A percentile compares a stretch with the other conserved stretches of the same genome.
These are phyloP conservation scores for Striga hermonthica DNA, from an alignment of 305 asterid species.

Conservation along the genomic window DNA sequence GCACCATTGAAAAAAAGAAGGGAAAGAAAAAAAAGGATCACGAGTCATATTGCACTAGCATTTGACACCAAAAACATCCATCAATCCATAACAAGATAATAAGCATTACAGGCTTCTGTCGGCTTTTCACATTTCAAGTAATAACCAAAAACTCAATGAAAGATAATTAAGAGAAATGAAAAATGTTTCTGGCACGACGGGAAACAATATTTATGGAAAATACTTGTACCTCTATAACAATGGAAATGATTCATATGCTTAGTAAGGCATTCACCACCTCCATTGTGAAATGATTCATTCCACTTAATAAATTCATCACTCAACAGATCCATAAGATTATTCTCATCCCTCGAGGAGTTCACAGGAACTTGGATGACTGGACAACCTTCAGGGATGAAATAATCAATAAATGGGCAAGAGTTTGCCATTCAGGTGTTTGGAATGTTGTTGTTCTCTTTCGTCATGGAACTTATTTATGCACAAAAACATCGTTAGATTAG, in stretches of 20 bases:
- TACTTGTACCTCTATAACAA: conserved; percentile 36
- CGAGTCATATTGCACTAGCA: conserved; percentile 17
- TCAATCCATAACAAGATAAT: neutral
- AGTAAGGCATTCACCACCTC: conserved; percentile 38
- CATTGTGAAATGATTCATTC: conserved; percentile 27
- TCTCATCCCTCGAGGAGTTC: neutral
- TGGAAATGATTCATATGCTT: conserved; percentile 5
- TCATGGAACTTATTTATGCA: conserved; percentile 17
- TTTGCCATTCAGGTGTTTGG: neutral
- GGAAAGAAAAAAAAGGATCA: neutral
- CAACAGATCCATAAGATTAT: neutral
- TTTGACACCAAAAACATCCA: neutral
- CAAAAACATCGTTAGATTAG: conserved; percentile 36
- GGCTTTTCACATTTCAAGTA: neutral
- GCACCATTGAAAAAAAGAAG: conserved; percentile 9
- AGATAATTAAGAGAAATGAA: neutral
- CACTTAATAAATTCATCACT: conserved; percentile 26
- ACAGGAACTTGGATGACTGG: conserved; percentile 26
- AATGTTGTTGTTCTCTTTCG: neutral
- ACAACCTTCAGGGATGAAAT: conserved; percentile 27
- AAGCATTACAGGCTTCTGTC: no score
- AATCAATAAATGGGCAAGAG: neutral
- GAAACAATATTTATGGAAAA: neutral
- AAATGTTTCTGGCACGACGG: neutral
- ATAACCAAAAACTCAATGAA: neutral